phyloP scores from a whole-genome alignment of 371 early-diverging fungal genomes.

The Circinella umbellata region DNA sequence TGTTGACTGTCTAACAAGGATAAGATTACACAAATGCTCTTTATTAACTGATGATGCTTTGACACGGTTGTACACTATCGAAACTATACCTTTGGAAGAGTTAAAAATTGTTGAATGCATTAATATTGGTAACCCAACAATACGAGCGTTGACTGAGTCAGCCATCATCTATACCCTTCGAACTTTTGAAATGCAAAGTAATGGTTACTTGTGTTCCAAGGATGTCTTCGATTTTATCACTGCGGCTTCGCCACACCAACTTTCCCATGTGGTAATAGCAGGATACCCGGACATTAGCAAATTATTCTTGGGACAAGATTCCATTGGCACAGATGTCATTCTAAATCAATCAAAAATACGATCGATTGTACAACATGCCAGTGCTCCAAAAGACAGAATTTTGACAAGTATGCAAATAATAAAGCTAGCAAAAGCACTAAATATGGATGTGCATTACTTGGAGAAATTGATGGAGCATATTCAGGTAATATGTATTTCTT shows the following conservation, averaged over 20 bases:
- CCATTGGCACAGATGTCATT: neutral
- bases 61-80: neutral
- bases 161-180: neutral
- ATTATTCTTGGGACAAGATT: neutral
- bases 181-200: neutral
- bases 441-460: slow-evolving; percentile 1
- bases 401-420: neutral
- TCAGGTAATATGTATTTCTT: neutral
- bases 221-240: neutral
- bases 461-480: neutral
- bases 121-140: neutral
- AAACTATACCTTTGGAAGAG: neutral
- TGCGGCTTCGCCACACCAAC: neutral
- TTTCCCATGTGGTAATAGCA: neutral
- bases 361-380: neutral
- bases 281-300: neutral
- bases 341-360: neutral
- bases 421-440: neutral
- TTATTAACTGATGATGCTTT: neutral
- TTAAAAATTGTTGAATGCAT: neutral
- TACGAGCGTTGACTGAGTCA: neutral
- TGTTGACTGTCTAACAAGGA: neutral
- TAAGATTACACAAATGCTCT: neutral
- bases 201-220: neutral
- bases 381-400: neutral